Evolutionary conservation across 305 asterid genomes (phyloP).

Genomic region (Petunia hybrid): DNA sequence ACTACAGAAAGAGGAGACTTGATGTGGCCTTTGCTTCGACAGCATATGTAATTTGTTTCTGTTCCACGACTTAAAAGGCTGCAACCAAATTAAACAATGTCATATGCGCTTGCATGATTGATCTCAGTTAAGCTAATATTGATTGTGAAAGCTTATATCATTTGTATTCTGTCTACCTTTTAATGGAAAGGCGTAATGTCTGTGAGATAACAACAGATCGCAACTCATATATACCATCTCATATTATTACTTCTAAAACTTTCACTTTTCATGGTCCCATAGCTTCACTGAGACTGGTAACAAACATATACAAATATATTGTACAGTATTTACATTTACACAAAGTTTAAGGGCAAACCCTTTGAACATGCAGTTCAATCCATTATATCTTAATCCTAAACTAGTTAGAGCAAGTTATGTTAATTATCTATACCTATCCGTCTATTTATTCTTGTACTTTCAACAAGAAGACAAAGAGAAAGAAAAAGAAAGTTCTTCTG

Average conservation of each 20-base stretch:
- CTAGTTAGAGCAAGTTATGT: background rate
- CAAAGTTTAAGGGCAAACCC: background rate
- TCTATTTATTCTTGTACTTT: background rate
- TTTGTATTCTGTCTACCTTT: background rate
- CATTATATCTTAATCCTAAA: background rate
- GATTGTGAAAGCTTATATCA: background rate
- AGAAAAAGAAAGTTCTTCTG: background rate
- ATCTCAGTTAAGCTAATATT: background rate
- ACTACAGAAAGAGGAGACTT: too few species aligned
- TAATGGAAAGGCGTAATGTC: background rate
- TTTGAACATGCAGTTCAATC: background rate
- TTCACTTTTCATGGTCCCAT: background rate
- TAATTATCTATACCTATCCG: background rate
- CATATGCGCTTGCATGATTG: background rate
- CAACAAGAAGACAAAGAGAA: background rate
- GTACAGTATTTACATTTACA: background rate
- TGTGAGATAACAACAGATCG: background rate
- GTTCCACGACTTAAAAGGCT: too few species aligned
- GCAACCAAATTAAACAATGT: background rate
- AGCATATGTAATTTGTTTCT: background rate
- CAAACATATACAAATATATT: background rate
- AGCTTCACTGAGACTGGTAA: background rate
- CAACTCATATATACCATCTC: background rate
- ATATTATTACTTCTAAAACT: background rate
- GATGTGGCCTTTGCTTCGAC: too few species aligned